Evolutionary conservation across 768 basidiomycete genomes (phyloP).

Genomic region (Daedaleopsis sinensis): DNA sequence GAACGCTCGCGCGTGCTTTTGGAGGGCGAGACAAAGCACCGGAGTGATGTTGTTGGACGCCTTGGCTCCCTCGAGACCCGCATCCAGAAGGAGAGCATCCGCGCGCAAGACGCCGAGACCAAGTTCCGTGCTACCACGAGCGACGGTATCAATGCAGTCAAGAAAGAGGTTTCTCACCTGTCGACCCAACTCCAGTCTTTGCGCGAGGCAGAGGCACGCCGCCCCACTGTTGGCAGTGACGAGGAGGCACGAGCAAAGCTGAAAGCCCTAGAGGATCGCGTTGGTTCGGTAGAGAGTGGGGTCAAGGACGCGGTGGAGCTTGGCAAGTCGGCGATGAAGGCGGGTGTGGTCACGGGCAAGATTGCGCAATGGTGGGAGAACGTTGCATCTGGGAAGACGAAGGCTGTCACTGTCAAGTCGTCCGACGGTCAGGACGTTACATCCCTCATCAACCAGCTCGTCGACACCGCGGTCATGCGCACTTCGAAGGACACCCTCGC

Average conservation of each 20-base stretch:
- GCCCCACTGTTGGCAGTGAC: conserved; percentile 40
- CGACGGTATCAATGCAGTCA: conserved; percentile 50
- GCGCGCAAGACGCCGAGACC: conserved; percentile 56
- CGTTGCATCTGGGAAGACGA: conserved; percentile 44
- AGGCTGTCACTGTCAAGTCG: conserved; percentile 58
- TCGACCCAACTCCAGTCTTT: conserved; percentile 43
- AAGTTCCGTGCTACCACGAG: conserved; percentile 43
- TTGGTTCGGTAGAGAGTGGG: conserved; percentile 62
- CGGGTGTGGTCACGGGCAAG: conserved; percentile 36
- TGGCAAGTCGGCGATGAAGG: conserved; percentile 50
- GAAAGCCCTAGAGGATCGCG: conserved; percentile 60
- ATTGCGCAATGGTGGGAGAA: conserved; percentile 76
- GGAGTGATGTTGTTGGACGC: conserved; percentile 54
- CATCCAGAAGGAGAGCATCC: conserved; percentile 48
- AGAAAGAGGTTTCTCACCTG: conserved; percentile 57
- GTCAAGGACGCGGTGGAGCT: conserved; percentile 75
- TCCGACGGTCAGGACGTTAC: conserved; percentile 76
- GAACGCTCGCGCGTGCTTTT: conserved; percentile 53
- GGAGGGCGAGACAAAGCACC: conserved; percentile 54
- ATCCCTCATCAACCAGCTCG: conserved; percentile 69
- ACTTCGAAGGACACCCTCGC: conserved; percentile 81
- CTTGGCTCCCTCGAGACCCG: conserved; percentile 60
- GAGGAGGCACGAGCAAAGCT: conserved; percentile 61
- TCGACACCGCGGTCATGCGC: conserved; percentile 72
- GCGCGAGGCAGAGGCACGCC: conserved; percentile 24